Conservation (phyloP, 108 stramenopile species). For the Schizochytrium sp. region DNA sequence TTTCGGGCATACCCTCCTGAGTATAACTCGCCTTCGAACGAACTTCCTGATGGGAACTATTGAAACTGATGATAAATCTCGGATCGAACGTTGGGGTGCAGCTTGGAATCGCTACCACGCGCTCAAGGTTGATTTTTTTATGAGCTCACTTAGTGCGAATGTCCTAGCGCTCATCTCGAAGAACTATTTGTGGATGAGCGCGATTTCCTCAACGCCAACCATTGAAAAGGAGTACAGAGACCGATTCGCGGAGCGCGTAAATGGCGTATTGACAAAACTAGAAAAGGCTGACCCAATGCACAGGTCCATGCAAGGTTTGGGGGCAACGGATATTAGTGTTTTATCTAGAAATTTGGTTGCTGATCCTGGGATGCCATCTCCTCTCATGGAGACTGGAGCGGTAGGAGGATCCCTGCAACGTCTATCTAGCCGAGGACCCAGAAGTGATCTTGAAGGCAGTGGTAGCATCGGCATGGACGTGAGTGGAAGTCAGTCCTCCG, state of each 20-base stretch:
- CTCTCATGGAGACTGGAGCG: conserved; percentile 33
- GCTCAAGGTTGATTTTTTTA: conserved; percentile 87
- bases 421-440: no score
- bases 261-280: conserved; percentile 60
- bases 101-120: conserved; percentile 95
- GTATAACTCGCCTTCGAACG: conserved; percentile 80
- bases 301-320: neutral
- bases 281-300: neutral
- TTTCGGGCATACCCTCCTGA: conserved; percentile 95
- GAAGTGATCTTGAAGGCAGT: neutral
- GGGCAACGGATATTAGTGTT: neutral
- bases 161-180: conserved; percentile 69
- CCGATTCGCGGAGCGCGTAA: conserved; percentile 66
- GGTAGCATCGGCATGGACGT: neutral
- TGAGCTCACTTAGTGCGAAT: conserved; percentile 71
- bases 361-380: neutral
- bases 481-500: conserved; percentile 25
- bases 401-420: conserved; percentile 22
- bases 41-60: conserved; percentile 87
- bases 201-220: conserved; percentile 67
- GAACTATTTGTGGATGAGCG: conserved; percentile 73
- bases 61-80: conserved; percentile 51
- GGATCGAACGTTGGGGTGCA: conserved; percentile 92
- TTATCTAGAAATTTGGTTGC: neutral
- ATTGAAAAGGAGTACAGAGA: conserved; percentile 70